A percentile compares a stretch with the other conserved stretches of the same genome.
Conservation (phyloP, 2,329 filamentous ascomycete genomes). For the Alternaria infectoria region DNA sequence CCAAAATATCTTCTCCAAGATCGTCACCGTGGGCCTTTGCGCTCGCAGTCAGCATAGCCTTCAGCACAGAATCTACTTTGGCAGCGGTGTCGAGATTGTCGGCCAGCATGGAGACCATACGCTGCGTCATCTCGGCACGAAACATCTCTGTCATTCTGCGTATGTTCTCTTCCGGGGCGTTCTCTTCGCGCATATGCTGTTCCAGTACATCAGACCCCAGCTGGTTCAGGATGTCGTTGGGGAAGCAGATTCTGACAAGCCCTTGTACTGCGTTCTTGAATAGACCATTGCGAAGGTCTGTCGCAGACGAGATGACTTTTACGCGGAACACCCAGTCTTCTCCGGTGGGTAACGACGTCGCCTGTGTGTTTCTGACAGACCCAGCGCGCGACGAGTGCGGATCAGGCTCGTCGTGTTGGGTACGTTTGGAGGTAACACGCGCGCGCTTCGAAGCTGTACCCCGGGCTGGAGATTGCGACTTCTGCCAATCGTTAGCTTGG, state of each 20-base stretch:
- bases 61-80: conserved; percentile 19
- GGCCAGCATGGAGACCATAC: conserved; percentile 26
- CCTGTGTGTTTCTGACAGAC: not conserved
- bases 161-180: conserved; percentile 22
- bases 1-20: conserved; percentile 4
- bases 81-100: conserved; percentile 20
- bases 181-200: conserved; percentile 28
- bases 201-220: conserved; percentile 25
- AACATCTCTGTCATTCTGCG: conserved; percentile 20
- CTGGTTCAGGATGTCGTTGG: conserved; percentile 28
- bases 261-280: conserved; percentile 34
- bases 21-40: conserved; percentile 13
- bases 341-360: conserved; percentile 9
- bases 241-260: conserved; percentile 36
- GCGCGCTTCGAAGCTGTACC: not conserved
- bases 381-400: not conserved
- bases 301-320: conserved; percentile 26
- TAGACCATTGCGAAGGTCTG: conserved; percentile 18
- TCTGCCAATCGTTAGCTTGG: not conserved
- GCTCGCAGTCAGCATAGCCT: conserved; percentile 12
- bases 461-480: not conserved
- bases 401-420: not conserved
- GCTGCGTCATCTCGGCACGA: conserved; percentile 24
- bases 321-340: conserved; percentile 33
- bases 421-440: not conserved